A percentile compares a stretch with the other conserved stretches of the same genome.
Conservation (phyloP, 345 rosid genomes). For the Pistacia atlantica region DNA sequence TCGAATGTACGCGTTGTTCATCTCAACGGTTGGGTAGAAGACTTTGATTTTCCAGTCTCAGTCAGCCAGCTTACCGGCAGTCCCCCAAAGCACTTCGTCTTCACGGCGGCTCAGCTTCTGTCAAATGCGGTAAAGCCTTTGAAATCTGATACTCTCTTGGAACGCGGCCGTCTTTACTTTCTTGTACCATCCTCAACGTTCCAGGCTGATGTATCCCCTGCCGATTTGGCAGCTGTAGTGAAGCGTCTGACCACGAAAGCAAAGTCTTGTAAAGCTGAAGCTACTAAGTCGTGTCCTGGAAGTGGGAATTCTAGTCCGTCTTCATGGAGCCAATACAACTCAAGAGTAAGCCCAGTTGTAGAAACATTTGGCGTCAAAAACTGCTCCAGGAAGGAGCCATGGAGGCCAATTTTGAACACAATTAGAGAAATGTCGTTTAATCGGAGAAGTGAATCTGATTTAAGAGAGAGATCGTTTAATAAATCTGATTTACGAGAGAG, state of each 20-base stretch:
- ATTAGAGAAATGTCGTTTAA: conserved; percentile 46
- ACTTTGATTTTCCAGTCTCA: conserved; percentile 35
- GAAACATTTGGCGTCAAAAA: background rate
- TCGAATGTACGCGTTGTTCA: conserved; percentile 44
- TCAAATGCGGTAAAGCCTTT: conserved; percentile 31
- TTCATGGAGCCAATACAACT: conserved; percentile 9
- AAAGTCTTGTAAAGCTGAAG: conserved; percentile 6
- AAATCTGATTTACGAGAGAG: conserved; percentile 43
- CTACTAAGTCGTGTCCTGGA: conserved; percentile 15
- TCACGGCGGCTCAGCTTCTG: conserved; percentile 49
- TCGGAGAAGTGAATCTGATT: conserved; percentile 49
- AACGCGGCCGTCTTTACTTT: conserved; percentile 47
- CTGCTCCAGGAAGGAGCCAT: conserved; percentile 14
- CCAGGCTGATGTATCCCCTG: conserved; percentile 37
- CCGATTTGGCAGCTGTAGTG: conserved; percentile 34
- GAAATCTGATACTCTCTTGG: conserved; percentile 27
- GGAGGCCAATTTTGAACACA: conserved; percentile 51
- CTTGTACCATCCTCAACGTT: conserved; percentile 46
- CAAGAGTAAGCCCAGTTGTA: background rate
- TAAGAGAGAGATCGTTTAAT: background rate
- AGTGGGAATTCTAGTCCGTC: background rate
- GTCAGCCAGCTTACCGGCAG: conserved; percentile 37
- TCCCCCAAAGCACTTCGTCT: conserved; percentile 30
- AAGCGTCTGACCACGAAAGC: conserved; percentile 45
- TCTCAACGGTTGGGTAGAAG: conserved; percentile 42